A percentile compares a stretch with the other conserved stretches of the same genome.
phyloP scores from a whole-genome alignment of 83 land plant genomes.

The Thuja plicata region DNA sequence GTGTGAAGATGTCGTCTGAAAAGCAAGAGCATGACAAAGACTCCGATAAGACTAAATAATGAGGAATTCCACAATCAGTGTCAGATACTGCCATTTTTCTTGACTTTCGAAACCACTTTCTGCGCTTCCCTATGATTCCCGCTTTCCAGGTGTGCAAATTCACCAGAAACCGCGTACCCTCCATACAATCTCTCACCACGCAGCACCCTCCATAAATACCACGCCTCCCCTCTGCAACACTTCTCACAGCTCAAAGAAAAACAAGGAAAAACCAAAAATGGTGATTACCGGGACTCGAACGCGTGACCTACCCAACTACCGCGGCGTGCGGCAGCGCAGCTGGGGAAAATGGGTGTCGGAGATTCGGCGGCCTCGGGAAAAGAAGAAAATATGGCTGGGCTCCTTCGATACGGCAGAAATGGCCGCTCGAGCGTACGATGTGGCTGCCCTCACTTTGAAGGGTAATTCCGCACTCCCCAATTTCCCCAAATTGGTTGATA shows the following conservation, averaged over 20 bases:
- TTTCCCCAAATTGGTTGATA: background rate
- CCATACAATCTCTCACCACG: background rate
- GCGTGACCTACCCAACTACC: background rate
- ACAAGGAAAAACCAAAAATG: background rate
- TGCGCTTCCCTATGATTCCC: background rate
- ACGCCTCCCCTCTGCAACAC: background rate
- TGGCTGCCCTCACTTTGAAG: background rate
- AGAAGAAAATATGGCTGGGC: constrained; percentile 8
- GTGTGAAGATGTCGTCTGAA: too few relatives aligned
- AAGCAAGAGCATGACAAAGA: too few relatives aligned
- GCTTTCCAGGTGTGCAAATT: background rate
- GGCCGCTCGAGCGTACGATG: constrained; percentile 16
- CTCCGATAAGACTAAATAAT: background rate
- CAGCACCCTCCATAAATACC: background rate
- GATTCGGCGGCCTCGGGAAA: constrained; percentile 8
- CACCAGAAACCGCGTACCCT: background rate
- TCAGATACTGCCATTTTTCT: background rate
- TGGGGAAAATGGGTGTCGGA: constrained; percentile 20
- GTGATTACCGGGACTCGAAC: background rate
- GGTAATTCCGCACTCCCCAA: constrained; percentile 1
- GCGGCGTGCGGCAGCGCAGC: constrained; percentile 12
- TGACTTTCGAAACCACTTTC: background rate
- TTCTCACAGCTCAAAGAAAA: background rate
- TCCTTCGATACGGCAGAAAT: constrained; percentile 15
- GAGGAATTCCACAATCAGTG: background rate